Evolutionary conservation across 345 rosid genomes (phyloP).

Genomic region (Streptanthus diversifolius): DNA sequence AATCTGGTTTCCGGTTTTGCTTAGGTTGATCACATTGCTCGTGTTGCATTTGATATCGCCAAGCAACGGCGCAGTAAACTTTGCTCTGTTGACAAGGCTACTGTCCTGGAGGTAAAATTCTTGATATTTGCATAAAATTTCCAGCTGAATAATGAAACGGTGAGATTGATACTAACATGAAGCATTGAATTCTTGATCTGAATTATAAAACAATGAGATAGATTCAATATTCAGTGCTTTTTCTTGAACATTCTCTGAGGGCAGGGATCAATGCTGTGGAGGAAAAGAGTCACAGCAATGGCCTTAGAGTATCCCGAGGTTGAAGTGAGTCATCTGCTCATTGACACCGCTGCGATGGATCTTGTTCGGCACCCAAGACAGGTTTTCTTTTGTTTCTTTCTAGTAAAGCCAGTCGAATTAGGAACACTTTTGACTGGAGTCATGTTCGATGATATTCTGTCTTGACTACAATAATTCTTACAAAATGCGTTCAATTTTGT

Average conservation of each 20-base stretch:
- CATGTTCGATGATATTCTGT: not conserved
- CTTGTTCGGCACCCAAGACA: constrained; percentile 19
- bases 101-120: constrained; percentile 16
- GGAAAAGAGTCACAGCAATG: constrained; percentile 21
- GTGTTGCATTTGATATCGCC: constrained; percentile 27
- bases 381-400: not conserved
- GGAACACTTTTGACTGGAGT: not conserved
- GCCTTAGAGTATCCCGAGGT: constrained; percentile 25
- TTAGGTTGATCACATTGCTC: constrained; percentile 30
- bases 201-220: not conserved
- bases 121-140: not conserved
- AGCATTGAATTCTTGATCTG: not conserved
- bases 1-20: not conserved
- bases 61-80: constrained; percentile 21
- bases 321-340: constrained; percentile 19
- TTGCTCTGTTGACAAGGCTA: constrained; percentile 23
- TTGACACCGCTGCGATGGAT: constrained; percentile 22
- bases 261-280: constrained; percentile 24
- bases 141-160: not conserved
- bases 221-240: not conserved
- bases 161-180: not conserved
- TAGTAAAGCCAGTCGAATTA: not conserved
- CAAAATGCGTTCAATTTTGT: not conserved
- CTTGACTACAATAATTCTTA: not conserved
- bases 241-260: not conserved